A percentile compares a stretch with the other conserved stretches of the same genome.
Conservation (phyloP, 1,139 yeast genomes). For the Lodderomyces elongisporus region DNA sequence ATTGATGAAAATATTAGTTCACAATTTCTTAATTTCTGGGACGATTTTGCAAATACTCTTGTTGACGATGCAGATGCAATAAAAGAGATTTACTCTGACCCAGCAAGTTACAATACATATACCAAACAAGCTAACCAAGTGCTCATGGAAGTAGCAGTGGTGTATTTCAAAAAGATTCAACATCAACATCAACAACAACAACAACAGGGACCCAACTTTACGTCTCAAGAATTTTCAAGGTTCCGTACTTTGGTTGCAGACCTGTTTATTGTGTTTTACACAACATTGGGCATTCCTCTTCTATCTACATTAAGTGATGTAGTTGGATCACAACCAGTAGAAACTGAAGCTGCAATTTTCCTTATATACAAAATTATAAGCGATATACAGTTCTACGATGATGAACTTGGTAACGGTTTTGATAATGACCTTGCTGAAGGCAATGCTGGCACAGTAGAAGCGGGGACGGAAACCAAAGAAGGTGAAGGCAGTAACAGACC, state of each 20-base stretch:
- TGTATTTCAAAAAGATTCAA: slow-evolving; percentile 62
- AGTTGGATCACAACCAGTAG: slow-evolving; percentile 24
- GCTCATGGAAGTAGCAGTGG: slow-evolving; percentile 42
- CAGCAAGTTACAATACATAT: no score
- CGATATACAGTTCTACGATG: slow-evolving; percentile 45
- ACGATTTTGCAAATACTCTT: slow-evolving; percentile 60
- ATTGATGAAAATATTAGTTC: slow-evolving; percentile 65
- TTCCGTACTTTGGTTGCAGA: slow-evolving; percentile 75
- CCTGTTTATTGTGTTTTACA: slow-evolving; percentile 63
- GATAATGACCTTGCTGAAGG: slow-evolving; percentile 11
- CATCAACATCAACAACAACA: slow-evolving; percentile 14
- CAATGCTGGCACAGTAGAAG: slow-evolving; percentile 10
- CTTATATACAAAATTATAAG: slow-evolving; percentile 52
- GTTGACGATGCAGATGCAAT: slow-evolving; percentile 49
- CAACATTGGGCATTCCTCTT: slow-evolving; percentile 55
- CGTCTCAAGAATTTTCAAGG: slow-evolving; percentile 47
- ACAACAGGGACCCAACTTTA: neutral
- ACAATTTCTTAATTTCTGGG: slow-evolving; percentile 76
- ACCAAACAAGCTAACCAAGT: slow-evolving; percentile 19
- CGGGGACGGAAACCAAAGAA: slow-evolving; percentile 28
- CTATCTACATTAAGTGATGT: slow-evolving; percentile 47
- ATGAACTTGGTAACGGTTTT: slow-evolving; percentile 15
- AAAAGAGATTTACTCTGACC: slow-evolving; percentile 22
- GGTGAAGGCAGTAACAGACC: slow-evolving; percentile 17
- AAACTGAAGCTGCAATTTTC: slow-evolving; percentile 67